A percentile compares a stretch with the other conserved stretches of the same genome.
Conservation (phyloP, 345 rosid species). For the Cochlearia excelsa region DNA sequence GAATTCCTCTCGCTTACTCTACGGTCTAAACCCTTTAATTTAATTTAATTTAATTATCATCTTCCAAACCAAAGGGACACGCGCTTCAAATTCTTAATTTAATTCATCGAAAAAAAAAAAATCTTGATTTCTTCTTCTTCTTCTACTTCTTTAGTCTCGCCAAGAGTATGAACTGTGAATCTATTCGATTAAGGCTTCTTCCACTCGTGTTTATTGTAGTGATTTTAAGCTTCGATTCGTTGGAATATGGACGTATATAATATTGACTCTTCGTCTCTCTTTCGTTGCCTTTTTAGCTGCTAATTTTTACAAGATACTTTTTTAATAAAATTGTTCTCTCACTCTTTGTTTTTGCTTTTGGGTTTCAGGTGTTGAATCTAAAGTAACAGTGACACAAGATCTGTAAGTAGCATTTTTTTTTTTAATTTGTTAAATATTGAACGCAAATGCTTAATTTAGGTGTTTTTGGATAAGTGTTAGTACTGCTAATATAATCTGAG, state of each 20-base stretch:
- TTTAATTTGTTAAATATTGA: neutral
- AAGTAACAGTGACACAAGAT: constrained; percentile 11
- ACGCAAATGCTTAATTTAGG: constrained; percentile 14
- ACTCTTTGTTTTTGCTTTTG: neutral
- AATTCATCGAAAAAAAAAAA: neutral
- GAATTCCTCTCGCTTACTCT: no score
- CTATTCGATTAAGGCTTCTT: constrained; percentile 27
- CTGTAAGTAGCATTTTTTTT: constrained; percentile 12
- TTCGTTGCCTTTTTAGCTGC: neutral
- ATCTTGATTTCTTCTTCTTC: neutral
- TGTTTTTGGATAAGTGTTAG: no score
- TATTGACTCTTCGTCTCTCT: neutral
- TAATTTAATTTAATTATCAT: no score
- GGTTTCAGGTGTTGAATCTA: constrained; percentile 18
- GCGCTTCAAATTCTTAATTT: no score
- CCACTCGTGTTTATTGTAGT: constrained; percentile 10
- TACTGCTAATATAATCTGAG: no score
- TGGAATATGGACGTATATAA: constrained; percentile 11
- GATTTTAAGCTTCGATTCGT: constrained; percentile 32
- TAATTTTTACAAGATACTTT: neutral
- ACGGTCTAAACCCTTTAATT: no score
- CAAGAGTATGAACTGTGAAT: constrained; percentile 29
- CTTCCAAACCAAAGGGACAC: no score
- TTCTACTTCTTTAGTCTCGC: constrained; percentile 3
- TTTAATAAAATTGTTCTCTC: neutral